Evolutionary conservation across 768 basidiomycete genomes (phyloP).

Genomic region (Lanmaoa pseudosensibilis): DNA sequence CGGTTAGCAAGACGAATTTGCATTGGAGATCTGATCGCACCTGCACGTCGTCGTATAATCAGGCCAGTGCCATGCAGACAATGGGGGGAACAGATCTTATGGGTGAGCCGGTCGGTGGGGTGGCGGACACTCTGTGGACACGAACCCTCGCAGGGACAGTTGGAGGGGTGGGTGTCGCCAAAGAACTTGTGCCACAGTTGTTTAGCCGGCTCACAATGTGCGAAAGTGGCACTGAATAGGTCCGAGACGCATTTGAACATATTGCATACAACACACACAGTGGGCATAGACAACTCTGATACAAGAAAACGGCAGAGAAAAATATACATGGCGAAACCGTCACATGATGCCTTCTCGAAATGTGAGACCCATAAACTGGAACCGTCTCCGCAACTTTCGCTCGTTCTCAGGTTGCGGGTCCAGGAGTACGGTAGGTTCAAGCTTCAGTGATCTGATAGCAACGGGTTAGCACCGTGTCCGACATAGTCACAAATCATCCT

Average conservation of each 20-base stretch:
- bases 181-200: slow-evolving; percentile 12
- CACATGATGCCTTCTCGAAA: slow-evolving; percentile 24
- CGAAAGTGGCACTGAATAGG: slow-evolving; percentile 22
- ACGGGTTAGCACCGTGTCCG: slow-evolving; percentile 1
- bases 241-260: slow-evolving; percentile 1
- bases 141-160: slow-evolving; percentile 9
- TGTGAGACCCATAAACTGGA: slow-evolving; percentile 13
- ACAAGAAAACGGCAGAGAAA: background rate
- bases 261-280: slow-evolving; percentile 6
- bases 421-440: slow-evolving; percentile 29
- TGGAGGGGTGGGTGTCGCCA: slow-evolving; percentile 13
- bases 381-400: slow-evolving; percentile 4
- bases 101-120: background rate
- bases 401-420: slow-evolving; percentile 8
- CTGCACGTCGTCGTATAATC: slow-evolving; percentile 20
- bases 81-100: background rate
- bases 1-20: background rate
- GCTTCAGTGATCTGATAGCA: slow-evolving; percentile 23
- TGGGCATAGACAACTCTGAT: background rate
- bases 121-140: slow-evolving; percentile 1
- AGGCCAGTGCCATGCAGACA: slow-evolving; percentile 32
- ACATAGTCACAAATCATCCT: background rate
- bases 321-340: slow-evolving; percentile 1
- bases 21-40: slow-evolving; percentile 17
- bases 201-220: slow-evolving; percentile 26